These are phyloP conservation scores for Lobosporangium transversale DNA, from an alignment of 192 early-diverging fungal species.

Conservation along the genomic window DNA sequence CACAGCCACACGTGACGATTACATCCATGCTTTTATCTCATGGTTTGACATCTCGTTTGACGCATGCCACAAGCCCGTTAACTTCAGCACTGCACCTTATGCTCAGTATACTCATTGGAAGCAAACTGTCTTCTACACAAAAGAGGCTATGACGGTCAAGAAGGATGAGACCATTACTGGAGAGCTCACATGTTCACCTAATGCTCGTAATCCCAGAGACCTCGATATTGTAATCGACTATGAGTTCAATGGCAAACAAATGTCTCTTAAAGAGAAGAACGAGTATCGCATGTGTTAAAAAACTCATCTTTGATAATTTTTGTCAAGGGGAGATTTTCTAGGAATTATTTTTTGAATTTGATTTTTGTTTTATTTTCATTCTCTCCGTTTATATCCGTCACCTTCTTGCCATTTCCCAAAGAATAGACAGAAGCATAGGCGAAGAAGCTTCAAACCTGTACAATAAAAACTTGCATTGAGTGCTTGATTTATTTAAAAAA, in stretches of 20 bases:
- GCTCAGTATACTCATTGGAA: conserved; percentile 97
- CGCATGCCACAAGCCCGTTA: conserved; percentile 64
- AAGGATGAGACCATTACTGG: conserved; percentile 76
- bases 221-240: conserved; percentile 85
- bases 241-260: conserved; percentile 49
- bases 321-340: too few species aligned
- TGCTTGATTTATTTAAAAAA: background rate
- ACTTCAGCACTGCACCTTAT: conserved; percentile 65
- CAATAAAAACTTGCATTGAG: conserved; percentile 24
- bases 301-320: background rate
- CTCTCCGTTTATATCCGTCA: background rate
- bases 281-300: conserved; percentile 57
- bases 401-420: background rate
- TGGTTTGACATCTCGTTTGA: conserved; percentile 96
- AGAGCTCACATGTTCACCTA: conserved; percentile 69
- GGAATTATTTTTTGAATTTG: background rate
- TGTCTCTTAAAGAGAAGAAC: conserved; percentile 52
- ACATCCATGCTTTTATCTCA: conserved; percentile 82
- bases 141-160: conserved; percentile 75
- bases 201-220: conserved; percentile 91
- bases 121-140: conserved; percentile 90
- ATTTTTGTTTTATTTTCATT: background rate
- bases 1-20: conserved; percentile 66
- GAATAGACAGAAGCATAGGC: background rate
- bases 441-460: conserved; percentile 19